These are phyloP conservation scores for Yamadazyma conglobata DNA, from an alignment of 1,139 yeast species.

Conservation along the genomic window DNA sequence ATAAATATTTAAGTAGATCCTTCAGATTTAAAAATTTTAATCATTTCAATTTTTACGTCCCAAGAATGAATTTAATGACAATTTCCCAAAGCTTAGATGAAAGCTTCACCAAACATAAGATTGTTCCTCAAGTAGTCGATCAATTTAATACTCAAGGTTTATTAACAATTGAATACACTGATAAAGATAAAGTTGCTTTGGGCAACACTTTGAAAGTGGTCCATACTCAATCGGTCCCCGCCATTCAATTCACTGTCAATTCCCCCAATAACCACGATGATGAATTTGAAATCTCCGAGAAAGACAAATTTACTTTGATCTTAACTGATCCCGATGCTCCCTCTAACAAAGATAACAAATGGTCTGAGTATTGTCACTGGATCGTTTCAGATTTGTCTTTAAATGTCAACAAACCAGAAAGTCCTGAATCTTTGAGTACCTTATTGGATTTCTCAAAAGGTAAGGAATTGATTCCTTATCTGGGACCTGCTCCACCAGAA, in stretches of 20 bases:
- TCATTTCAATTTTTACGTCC: conserved; percentile 1
- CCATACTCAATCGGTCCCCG: conserved; percentile 65
- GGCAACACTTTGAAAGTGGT: conserved; percentile 70
- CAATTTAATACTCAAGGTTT: conserved; percentile 44
- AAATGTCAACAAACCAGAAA: conserved; percentile 21
- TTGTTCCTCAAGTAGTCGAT: conserved; percentile 62
- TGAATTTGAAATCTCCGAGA: conserved; percentile 36
- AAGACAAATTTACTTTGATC: conserved; percentile 68
- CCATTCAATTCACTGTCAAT: conserved; percentile 63
- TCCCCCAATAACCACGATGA: conserved; percentile 31
- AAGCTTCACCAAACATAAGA: conserved; percentile 55
- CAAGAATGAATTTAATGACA: conserved; percentile 44
- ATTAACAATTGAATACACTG: conserved; percentile 46
- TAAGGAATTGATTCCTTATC: conserved; percentile 41
- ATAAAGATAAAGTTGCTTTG: conserved; percentile 63
- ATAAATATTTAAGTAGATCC: conserved; percentile 4
- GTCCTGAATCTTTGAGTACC: conserved; percentile 32
- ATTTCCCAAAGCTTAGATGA: conserved; percentile 62
- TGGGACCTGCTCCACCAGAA: conserved; percentile 84
- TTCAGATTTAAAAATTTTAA: conserved; percentile 2
- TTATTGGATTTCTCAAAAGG: conserved; percentile 38
- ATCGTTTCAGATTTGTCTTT: conserved; percentile 62
- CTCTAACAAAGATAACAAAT: conserved; percentile 70
- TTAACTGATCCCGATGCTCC: conserved; percentile 96
- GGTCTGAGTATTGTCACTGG: conserved; percentile 88